These are phyloP conservation scores for Monotropa hypopitys DNA, from an alignment of 179 eudicot genomes.

Conservation along the genomic window DNA sequence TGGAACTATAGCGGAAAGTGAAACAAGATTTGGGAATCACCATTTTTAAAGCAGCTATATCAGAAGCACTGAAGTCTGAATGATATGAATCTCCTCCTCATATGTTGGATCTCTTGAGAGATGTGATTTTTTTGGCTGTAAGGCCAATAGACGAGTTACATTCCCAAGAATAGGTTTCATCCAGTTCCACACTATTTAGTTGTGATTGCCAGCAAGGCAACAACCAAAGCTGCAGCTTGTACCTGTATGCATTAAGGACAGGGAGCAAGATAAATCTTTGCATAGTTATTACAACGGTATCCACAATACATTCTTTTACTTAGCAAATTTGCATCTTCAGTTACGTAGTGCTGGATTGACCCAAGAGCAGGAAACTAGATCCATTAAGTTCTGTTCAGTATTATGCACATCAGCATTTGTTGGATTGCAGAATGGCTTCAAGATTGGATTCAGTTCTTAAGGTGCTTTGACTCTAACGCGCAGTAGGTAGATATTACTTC, in stretches of 20 bases:
- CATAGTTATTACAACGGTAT: neutral
- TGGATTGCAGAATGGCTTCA: neutral
- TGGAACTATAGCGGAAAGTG: neutral
- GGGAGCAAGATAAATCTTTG: neutral
- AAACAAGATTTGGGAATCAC: neutral
- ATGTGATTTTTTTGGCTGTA: neutral
- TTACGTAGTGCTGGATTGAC: neutral
- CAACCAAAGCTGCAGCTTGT: neutral
- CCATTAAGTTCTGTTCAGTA: neutral
- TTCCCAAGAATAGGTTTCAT: neutral
- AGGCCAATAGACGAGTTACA: neutral
- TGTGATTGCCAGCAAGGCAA: neutral
- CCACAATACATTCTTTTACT: neutral
- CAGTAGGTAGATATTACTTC: neutral
- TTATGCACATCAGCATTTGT: neutral
- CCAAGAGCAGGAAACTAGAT: constrained; percentile 2
- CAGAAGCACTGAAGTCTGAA: neutral
- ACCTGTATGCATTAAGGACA: neutral
- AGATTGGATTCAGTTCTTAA: neutral
- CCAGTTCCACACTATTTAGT: neutral
- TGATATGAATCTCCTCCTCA: neutral
- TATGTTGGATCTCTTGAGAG: neutral
- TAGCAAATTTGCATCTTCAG: neutral
- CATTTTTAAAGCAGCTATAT: neutral
- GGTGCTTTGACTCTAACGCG: neutral